Percentiles rank a stretch among this genome's conserved stretches.
Conservation (phyloP, 441 rosid genomes). For the Arabidopsis lyrata region DNA sequence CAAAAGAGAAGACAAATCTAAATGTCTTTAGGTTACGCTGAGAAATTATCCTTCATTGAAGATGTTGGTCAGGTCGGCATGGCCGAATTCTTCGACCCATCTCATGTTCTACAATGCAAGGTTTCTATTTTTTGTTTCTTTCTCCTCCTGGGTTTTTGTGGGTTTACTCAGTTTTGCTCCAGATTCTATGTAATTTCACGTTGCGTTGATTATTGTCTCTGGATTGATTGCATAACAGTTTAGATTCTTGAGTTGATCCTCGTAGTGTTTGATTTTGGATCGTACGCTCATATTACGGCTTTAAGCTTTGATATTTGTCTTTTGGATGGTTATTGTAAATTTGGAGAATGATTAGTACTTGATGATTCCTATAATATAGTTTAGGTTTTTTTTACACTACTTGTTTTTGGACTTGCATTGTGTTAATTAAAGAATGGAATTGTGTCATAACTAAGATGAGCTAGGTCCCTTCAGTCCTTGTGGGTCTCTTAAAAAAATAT, state of each 20-base stretch:
- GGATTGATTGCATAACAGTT: background rate
- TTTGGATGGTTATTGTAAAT: constrained; percentile 5
- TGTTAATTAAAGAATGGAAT: constrained; percentile 22
- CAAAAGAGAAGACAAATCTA: constrained; percentile 40
- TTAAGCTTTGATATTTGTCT: background rate
- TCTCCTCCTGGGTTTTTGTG: constrained; percentile 29
- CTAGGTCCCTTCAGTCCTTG: background rate
- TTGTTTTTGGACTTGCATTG: constrained; percentile 29
- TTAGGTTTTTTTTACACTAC: constrained; percentile 18
- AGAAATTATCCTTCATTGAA: constrained; percentile 92
- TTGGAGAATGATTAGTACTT: constrained; percentile 17
- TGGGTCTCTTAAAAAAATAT: background rate
- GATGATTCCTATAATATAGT: background rate
- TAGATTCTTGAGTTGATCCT: constrained; percentile 28
- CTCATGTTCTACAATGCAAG: constrained; percentile 76
- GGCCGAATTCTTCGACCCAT: constrained; percentile 86
- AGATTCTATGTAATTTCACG: constrained; percentile 26
- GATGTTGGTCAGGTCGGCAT: constrained; percentile 98
- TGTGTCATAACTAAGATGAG: constrained; percentile 22
- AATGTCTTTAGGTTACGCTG: constrained; percentile 98
- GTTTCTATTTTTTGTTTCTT: constrained; percentile 44
- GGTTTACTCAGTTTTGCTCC: constrained; percentile 24
- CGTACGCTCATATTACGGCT: background rate
- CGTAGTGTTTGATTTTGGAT: background rate
- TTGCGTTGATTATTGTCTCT: background rate